Evolutionary conservation across 2,329 filamentous ascomycete species (phyloP).

Genomic region (Aureobasidium sp.): DNA sequence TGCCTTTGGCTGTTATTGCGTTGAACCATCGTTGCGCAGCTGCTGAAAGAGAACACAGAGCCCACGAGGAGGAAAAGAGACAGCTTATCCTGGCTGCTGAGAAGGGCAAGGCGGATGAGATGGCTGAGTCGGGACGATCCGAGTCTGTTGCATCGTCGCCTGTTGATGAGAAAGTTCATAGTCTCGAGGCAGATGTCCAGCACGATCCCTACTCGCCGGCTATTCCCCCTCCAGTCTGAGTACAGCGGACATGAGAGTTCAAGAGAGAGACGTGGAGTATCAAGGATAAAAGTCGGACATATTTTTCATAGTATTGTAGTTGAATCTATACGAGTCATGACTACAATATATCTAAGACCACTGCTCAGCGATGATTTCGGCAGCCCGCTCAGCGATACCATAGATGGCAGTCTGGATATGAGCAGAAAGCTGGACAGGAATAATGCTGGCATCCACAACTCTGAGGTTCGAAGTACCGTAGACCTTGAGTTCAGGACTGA

Average conservation of each 20-base stretch:
- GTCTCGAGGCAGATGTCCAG: neutral
- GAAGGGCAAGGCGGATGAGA: neutral
- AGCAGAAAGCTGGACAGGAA: constrained; percentile 22
- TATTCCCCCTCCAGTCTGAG: neutral
- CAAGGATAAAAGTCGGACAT: no score
- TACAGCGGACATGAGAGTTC: no score
- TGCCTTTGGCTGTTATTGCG: constrained; percentile 20
- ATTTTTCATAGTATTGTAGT: no score
- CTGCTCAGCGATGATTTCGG: constrained; percentile 11
- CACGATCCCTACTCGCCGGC: neutral
- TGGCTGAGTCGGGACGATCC: neutral
- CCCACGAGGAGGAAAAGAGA: constrained; percentile 10
- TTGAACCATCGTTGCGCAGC: constrained; percentile 23
- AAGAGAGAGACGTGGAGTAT: no score
- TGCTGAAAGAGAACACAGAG: constrained; percentile 9
- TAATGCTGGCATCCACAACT: constrained; percentile 21
- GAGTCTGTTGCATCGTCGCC: neutral
- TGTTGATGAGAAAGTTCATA: constrained; percentile 1
- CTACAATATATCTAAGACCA: neutral
- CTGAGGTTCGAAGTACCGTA: constrained; percentile 21
- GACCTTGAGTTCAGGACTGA: constrained; percentile 20
- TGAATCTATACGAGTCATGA: no score
- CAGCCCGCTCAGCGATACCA: constrained; percentile 22
- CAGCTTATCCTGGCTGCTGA: neutral
- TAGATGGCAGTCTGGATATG: constrained; percentile 22